phyloP scores from a whole-genome alignment of 257 asterid genomes.

The Fraxinus anomala region DNA sequence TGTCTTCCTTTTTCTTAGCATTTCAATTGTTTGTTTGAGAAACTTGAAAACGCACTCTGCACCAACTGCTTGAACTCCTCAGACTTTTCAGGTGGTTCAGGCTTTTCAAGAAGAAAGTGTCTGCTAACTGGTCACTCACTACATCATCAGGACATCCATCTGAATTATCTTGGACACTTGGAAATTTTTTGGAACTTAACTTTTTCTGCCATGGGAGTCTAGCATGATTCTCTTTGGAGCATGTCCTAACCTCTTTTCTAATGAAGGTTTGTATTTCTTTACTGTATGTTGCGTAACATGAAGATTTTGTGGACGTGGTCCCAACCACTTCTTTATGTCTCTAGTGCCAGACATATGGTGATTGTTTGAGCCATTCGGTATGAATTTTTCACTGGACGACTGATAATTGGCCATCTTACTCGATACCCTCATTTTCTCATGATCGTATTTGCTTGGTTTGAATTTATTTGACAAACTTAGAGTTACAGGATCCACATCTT shows the following conservation, averaged over 20 bases:
- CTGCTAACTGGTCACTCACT: slow-evolving; percentile 38
- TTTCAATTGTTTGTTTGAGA: slow-evolving; percentile 61
- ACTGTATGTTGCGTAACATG: slow-evolving; percentile 51
- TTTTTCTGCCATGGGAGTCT: slow-evolving; percentile 57
- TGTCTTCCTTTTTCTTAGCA: slow-evolving; percentile 49
- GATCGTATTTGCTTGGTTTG: slow-evolving; percentile 26
- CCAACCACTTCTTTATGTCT: slow-evolving; percentile 65
- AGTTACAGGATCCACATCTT: slow-evolving; percentile 34
- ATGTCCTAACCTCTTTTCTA: slow-evolving; percentile 59
- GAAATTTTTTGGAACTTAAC: slow-evolving; percentile 23
- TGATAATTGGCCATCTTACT: slow-evolving; percentile 23
- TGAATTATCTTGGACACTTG: slow-evolving; percentile 33
- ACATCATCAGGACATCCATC: slow-evolving; percentile 35
- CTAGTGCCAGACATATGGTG: slow-evolving; percentile 36
- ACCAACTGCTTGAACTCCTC: slow-evolving; percentile 71
- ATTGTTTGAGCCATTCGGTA: slow-evolving; percentile 29
- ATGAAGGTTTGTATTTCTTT: slow-evolving; percentile 43
- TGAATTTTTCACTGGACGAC: slow-evolving; percentile 35
- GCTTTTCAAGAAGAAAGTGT: slow-evolving; percentile 34
- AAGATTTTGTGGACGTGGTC: slow-evolving; percentile 48
- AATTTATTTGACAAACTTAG: slow-evolving; percentile 36
- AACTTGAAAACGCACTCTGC: slow-evolving; percentile 58
- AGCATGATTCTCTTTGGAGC: slow-evolving; percentile 38
- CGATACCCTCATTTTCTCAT: slow-evolving; percentile 33
- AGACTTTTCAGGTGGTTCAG: slow-evolving; percentile 66